phyloP scores from a whole-genome alignment of 805 yeast genomes.

The Deakozyma indianensis region DNA sequence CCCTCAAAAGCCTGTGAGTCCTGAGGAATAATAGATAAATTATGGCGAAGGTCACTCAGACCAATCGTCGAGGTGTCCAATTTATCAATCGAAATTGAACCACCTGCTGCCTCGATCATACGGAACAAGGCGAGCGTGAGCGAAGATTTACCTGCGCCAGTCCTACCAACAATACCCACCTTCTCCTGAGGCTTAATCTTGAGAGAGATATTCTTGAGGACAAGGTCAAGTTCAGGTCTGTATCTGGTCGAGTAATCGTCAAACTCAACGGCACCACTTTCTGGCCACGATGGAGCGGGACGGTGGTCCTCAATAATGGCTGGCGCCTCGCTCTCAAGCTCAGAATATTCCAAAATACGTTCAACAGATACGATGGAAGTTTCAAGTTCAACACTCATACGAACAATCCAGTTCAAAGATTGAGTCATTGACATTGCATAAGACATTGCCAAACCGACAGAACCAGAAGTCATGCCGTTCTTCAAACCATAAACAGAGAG shows the following conservation, averaged over 20 bases:
- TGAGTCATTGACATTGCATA: slow-evolving; percentile 90
- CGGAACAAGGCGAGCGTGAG: slow-evolving; percentile 74
- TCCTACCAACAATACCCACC: slow-evolving; percentile 90
- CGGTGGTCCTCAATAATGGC: slow-evolving; percentile 44
- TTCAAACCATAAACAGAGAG: slow-evolving; percentile 58
- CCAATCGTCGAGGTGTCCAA: slow-evolving; percentile 56
- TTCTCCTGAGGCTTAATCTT: slow-evolving; percentile 63
- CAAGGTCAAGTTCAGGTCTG: slow-evolving; percentile 67
- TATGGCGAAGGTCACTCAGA: slow-evolving; percentile 59
- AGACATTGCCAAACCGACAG: slow-evolving; percentile 85
- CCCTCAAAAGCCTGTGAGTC: slow-evolving; percentile 91
- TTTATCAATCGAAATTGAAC: slow-evolving; percentile 61
- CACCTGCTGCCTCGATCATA: slow-evolving; percentile 62
- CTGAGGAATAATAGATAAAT: slow-evolving; percentile 79
- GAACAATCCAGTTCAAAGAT: slow-evolving; percentile 89
- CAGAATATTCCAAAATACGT: slow-evolving; percentile 78
- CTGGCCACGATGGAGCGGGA: slow-evolving; percentile 52
- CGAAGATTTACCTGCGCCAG: slow-evolving; percentile 93
- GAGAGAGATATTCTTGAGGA: slow-evolving; percentile 52
- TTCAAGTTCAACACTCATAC: slow-evolving; percentile 98
- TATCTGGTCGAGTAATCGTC: slow-evolving; percentile 70
- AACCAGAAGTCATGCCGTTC: slow-evolving; percentile 74
- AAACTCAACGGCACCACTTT: slow-evolving; percentile 50
- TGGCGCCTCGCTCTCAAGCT: slow-evolving; percentile 76
- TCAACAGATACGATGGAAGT: slow-evolving; percentile 95